Conservation (phyloP, 441 rosid species). For the Populus hybrid region DNA sequence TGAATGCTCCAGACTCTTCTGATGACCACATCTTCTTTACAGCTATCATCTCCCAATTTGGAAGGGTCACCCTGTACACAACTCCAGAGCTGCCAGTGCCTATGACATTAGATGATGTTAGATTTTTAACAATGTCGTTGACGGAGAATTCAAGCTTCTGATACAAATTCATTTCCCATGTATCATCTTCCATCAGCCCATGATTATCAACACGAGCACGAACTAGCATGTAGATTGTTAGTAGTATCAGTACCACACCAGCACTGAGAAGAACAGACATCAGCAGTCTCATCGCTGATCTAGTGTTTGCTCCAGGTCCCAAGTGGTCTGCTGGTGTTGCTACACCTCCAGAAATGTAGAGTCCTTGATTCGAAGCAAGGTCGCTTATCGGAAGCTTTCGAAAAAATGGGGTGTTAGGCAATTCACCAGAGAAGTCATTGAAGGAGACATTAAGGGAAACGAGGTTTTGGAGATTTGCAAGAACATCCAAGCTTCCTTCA, state of each 20-base stretch:
- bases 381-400: slow-evolving; percentile 68
- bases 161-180: slow-evolving; percentile 75
- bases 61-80: slow-evolving; percentile 64
- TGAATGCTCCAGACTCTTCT: slow-evolving; percentile 79
- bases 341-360: slow-evolving; percentile 43
- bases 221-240: slow-evolving; percentile 56
- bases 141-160: slow-evolving; percentile 83
- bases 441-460: slow-evolving; percentile 81
- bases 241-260: slow-evolving; percentile 57
- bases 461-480: slow-evolving; percentile 69
- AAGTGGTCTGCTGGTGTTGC: slow-evolving; percentile 37
- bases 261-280: slow-evolving; percentile 68
- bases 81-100: slow-evolving; percentile 98
- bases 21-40: slow-evolving; percentile 95
- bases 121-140: slow-evolving; percentile 50
- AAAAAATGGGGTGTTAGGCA: slow-evolving; percentile 78
- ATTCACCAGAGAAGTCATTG: slow-evolving; percentile 78
- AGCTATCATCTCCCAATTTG: slow-evolving; percentile 73
- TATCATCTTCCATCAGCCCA: slow-evolving; percentile 38
- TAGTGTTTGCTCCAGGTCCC: slow-evolving; percentile 27
- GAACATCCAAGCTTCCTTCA: slow-evolving; percentile 53
- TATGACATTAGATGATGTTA: slow-evolving; percentile 74
- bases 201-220: slow-evolving; percentile 36
- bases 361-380: slow-evolving; percentile 66
- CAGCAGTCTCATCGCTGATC: slow-evolving; percentile 55